Percentiles rank a stretch among this genome's conserved stretches.
Conservation (phyloP, 768 basidiomycete genomes). For the Dentipellis sp. region DNA sequence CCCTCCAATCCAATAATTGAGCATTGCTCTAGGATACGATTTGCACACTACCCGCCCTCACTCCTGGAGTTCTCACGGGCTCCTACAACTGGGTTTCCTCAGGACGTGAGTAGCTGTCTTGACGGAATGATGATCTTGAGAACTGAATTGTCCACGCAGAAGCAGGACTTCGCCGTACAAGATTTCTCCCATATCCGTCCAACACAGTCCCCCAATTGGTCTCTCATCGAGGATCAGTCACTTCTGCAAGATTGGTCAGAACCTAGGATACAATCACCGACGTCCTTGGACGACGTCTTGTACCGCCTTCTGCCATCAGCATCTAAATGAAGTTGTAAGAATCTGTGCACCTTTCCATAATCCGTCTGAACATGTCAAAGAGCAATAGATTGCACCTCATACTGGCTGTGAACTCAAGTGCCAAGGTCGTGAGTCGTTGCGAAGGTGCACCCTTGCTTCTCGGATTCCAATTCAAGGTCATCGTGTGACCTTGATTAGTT, state of each 20-base stretch:
- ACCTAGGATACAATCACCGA: background rate
- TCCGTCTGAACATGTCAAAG: too few relatives aligned
- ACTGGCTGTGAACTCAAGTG: too few relatives aligned
- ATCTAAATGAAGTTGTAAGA: background rate
- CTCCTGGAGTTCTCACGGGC: slow-evolving; percentile 12
- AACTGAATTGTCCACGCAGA: slow-evolving; percentile 16
- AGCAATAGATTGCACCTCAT: too few relatives aligned
- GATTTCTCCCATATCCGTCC: slow-evolving; percentile 81
- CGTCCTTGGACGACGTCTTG: background rate
- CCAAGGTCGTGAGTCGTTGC: too few relatives aligned
- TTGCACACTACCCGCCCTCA: slow-evolving; percentile 48
- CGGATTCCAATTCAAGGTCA: too few relatives aligned
- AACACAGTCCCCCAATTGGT: slow-evolving; percentile 77
- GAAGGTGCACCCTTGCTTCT: too few relatives aligned
- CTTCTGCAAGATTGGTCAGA: background rate
- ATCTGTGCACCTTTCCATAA: too few relatives aligned
- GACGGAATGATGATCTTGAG: background rate
- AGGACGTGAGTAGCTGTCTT: background rate
- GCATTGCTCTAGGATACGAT: slow-evolving; percentile 51
- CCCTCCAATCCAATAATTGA: slow-evolving; percentile 77
- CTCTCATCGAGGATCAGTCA: slow-evolving; percentile 6
- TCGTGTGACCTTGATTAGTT: too few relatives aligned
- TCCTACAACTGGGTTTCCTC: background rate
- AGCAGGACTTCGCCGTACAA: slow-evolving; percentile 45
- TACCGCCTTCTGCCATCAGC: background rate